Evolutionary conservation across 768 basidiomycete species (phyloP), one percentile per base, ranked within the genome.

Genomic region (Symmetrospora coprosmae): DNA sequence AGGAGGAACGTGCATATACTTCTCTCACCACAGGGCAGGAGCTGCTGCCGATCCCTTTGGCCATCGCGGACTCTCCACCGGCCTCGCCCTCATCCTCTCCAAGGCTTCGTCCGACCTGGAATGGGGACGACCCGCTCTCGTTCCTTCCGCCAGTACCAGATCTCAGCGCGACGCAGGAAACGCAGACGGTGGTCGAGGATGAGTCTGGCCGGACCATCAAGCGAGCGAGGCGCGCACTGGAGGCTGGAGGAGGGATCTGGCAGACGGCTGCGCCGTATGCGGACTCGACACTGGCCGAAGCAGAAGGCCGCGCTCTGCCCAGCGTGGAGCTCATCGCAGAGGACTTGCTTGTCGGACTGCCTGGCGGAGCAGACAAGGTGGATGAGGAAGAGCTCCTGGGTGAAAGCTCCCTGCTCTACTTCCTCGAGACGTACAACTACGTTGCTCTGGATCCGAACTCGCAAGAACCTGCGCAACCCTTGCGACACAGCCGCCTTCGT

Each of bases 381-480:
- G 28, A 50, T 16, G 33, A 30, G 4, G 39, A 55, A 23, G 52
- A 41, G 4, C 25, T 38, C 7, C 19, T 41, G n/a, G 35, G 7
- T 9, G 6, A 11, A 7, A 45, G 41, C 2, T 58, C 55, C 9
- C 41, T 58, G 37, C 55, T 41, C 19, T 58, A 58, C 23, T 58
- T 58, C 55, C 43, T 58, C 23, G 55, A 58, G 55, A 58, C 55
- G 9, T 58, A 45, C 55, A 46, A 46, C 21, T 58, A 43, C 28
- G 37, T 58, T 7, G 19, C 55, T 2, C 31, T 45, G 27, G 55
- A 58, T 8, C 21, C 40, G 8, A 25, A 58, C 19, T 43, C 31
- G 23, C 30, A 31, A 45, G 55, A 31, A 33, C 41, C 25, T 4
- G 39, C 43, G 8, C 43, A 45, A 14, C 55, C 55, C 19, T 31